phyloP scores from a whole-genome alignment of 2,329 filamentous ascomycete genomes.

The Fusarium robinianum region DNA sequence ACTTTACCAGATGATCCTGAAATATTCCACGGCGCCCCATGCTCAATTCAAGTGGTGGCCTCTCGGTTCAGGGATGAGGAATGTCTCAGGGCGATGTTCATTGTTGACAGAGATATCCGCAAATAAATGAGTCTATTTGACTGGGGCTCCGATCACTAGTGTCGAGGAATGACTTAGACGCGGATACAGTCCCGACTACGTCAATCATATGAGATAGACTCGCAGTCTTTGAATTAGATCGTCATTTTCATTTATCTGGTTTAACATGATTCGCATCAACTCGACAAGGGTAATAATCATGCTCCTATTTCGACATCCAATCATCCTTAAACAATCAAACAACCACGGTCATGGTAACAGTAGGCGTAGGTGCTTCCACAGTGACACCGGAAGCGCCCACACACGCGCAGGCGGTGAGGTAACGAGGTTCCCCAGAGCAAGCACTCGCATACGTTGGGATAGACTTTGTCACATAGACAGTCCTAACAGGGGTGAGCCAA shows the following conservation, averaged over 20 bases:
- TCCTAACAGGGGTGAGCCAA: slow-evolving; percentile 16
- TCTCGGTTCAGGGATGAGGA: slow-evolving; percentile 31
- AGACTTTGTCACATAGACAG: slow-evolving; percentile 26
- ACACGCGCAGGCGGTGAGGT: slow-evolving; percentile 30
- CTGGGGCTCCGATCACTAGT: no score
- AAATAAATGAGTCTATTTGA: no score
- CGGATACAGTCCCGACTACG: no score
- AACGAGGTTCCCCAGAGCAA: slow-evolving; percentile 27
- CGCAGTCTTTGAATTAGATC: no score
- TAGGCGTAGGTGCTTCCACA: slow-evolving; percentile 23
- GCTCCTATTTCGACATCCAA: no score
- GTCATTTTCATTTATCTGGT: no score
- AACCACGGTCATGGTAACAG: slow-evolving; percentile 23
- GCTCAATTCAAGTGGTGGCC: slow-evolving; percentile 24
- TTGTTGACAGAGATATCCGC: slow-evolving; percentile 21
- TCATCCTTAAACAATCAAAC: no score
- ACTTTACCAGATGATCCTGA: slow-evolving; percentile 21
- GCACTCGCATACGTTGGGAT: slow-evolving; percentile 29
- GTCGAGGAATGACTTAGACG: no score
- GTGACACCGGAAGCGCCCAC: slow-evolving; percentile 20
- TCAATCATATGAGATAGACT: no score
- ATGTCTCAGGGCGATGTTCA: slow-evolving; percentile 27
- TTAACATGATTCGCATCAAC: no score
- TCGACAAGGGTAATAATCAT: no score
- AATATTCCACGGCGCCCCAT: slow-evolving; percentile 20